phyloP scores from a whole-genome alignment of 164 flowering plant genomes.

The Berberis vulgaris region DNA sequence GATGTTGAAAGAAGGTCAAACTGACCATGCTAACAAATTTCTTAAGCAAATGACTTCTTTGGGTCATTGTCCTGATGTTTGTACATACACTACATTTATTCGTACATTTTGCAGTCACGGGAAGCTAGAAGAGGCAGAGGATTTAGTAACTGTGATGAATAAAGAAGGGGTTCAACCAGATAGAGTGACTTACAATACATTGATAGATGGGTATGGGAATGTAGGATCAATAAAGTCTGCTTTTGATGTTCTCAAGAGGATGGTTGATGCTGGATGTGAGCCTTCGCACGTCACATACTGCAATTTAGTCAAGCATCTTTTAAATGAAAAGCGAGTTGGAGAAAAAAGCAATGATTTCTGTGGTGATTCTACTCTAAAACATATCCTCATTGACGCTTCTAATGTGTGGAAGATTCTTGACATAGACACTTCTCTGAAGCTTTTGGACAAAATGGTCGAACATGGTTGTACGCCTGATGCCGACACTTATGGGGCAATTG shows the following conservation, averaged over 20 bases:
- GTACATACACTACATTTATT: constrained; percentile 54
- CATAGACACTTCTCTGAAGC: constrained; percentile 26
- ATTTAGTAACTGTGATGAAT: constrained; percentile 44
- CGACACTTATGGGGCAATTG: constrained; percentile 41
- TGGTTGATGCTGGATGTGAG: constrained; percentile 48
- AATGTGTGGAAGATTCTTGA: constrained; percentile 58
- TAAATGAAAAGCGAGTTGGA: constrained; percentile 14
- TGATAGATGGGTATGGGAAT: constrained; percentile 56
- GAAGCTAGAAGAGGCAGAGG: constrained; percentile 46
- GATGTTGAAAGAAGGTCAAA: constrained; percentile 45
- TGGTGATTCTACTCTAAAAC: constrained; percentile 15
- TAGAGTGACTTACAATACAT: constrained; percentile 32
- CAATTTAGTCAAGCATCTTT: constrained; percentile 47
- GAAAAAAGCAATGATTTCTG: constrained; percentile 7
- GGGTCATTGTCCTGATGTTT: constrained; percentile 52
- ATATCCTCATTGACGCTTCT: constrained; percentile 12
- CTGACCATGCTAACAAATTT: constrained; percentile 39
- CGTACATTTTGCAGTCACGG: constrained; percentile 43
- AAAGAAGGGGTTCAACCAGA: constrained; percentile 50
- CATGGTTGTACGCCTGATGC: constrained; percentile 39
- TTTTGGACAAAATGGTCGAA: constrained; percentile 38
- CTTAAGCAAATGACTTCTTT: constrained; percentile 42
- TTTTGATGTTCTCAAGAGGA: constrained; percentile 51
- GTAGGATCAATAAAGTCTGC: constrained; percentile 34
- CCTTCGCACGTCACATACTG: constrained; percentile 51